Base-by-base conservation (phyloP, 306 rosid species). In the Trifolium dubium region DNA sequence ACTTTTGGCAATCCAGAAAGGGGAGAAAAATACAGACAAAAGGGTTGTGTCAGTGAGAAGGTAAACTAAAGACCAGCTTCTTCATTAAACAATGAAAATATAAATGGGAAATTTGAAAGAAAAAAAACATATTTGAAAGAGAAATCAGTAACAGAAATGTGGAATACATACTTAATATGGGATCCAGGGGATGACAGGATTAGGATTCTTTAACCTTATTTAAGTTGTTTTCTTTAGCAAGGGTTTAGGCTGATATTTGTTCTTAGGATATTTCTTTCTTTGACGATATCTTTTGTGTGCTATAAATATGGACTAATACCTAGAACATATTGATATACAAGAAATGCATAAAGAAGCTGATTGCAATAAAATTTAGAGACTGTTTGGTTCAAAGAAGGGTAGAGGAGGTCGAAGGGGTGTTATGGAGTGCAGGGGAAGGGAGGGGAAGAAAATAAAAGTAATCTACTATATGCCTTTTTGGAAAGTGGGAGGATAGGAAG, bases 91-190 rank as follows among this genome's bases (percentile, higher is more conserved):
- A 73, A 55, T 12, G 5, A 68, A 58, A 74, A 29, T 13, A 40
- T 12, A 67, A 44, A 69, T 9, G 8, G 6, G 34, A 30, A 10
- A 60, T 49, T 40, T 50, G 68, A 43, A 18, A 50, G 32, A 5
- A 39, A 43, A 18, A 50, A 43, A 5, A 39, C 75, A 61, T 51
- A 37, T 62, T 75, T 63, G 74, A 41, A 74, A 40, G 59, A 23
- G 54, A 40, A 64, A 53, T 32, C 40, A 44, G 66, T 9, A 66
- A 61, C 13, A 70, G 29, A 72, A n/a, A 17, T 55, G 15, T 18
- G 15, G 17, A 76, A 23, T n/a, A 49, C n/a, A 12, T 68, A 43
- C 13, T 68, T 29, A 29, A 46, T 31, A 49, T n/a, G 11, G 74
- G 50, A 41, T 43, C 30, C 11, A 67, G 40, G 10, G 49, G 29